Percentiles rank a stretch among this genome's conserved stretches.
These are phyloP conservation scores for Samsoniella hepiali DNA, from an alignment of 2,329 filamentous ascomycete species.

Conservation along the genomic window DNA sequence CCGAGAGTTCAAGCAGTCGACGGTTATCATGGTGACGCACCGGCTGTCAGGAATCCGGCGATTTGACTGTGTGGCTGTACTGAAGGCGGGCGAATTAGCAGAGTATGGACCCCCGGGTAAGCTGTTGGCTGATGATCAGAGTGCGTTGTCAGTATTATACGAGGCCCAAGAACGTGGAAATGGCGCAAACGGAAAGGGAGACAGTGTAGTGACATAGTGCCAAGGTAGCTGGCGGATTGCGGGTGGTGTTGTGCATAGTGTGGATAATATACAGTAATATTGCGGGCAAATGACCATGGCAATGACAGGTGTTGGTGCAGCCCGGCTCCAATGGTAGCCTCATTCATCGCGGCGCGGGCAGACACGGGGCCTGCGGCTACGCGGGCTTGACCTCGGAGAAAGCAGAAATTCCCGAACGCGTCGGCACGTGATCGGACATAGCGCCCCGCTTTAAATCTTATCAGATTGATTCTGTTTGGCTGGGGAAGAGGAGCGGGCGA, in stretches of 20 bases:
- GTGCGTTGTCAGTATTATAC: constrained; percentile 1
- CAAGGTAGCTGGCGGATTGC: neutral
- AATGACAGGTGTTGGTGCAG: neutral
- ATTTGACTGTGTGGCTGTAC: constrained; percentile 9
- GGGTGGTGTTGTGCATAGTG: neutral
- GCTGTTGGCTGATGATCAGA: neutral
- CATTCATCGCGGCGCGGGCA: neutral
- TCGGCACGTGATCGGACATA: constrained; percentile 18
- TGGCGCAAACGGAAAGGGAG: neutral
- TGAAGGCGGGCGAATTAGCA: neutral
- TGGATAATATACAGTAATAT: neutral
- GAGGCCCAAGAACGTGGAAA: neutral
- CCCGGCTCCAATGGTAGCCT: neutral
- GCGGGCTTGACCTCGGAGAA: constrained; percentile 9
- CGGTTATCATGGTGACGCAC: constrained; percentile 17
- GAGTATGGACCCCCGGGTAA: neutral
- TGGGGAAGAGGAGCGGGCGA: constrained; percentile 8
- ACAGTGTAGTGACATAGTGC: neutral
- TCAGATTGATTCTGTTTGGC: constrained; percentile 20
- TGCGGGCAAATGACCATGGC: neutral
- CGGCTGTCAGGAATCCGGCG: constrained; percentile 2
- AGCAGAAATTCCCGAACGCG: constrained; percentile 13
- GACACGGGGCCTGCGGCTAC: neutral
- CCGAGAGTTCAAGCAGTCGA: constrained; percentile 9
- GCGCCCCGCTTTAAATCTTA: constrained; percentile 17